These are phyloP conservation scores for Phytopythium oedochilum DNA, from an alignment of 352 stramenopile genomes.

Conservation along the genomic window DNA sequence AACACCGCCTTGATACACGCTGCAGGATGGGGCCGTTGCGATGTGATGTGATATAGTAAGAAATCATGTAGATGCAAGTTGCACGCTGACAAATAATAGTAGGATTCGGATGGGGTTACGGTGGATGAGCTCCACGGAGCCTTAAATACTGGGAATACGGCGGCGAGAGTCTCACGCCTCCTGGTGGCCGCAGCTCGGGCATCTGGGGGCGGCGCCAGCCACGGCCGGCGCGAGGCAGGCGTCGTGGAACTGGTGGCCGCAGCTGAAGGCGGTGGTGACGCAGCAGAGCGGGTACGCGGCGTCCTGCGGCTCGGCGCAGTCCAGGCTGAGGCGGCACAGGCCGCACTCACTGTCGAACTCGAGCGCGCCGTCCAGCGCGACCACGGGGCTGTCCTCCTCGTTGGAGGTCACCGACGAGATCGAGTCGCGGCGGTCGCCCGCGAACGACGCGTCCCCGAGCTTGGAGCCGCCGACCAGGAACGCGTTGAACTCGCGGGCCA, in stretches of 20 bases:
- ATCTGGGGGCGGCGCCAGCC: conserved; percentile 18
- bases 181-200: conserved; percentile 19
- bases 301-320: conserved; percentile 11
- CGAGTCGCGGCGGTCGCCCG: conserved; percentile 13
- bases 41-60: too few relatives aligned
- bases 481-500: conserved; percentile 17
- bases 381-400: conserved; percentile 16
- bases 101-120: neutral
- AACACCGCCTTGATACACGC: too few relatives aligned
- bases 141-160: conserved; percentile 2
- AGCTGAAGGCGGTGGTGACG: conserved; percentile 24
- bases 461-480: conserved; percentile 20
- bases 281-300: conserved; percentile 10
- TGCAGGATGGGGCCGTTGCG: neutral
- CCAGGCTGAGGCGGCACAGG: conserved; percentile 16
- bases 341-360: conserved; percentile 17
- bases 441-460: conserved; percentile 15
- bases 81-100: neutral
- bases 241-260: conserved; percentile 31
- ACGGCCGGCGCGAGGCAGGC: conserved; percentile 16
- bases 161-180: too few relatives aligned
- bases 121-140: neutral
- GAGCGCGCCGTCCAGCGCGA: conserved; percentile 13
- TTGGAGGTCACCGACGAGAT: conserved; percentile 19
- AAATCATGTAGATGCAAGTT: neutral